Base-by-base conservation (phyloP, 2,329 filamentous ascomycete species). In the Colletotrichum higginsianum region DNA sequence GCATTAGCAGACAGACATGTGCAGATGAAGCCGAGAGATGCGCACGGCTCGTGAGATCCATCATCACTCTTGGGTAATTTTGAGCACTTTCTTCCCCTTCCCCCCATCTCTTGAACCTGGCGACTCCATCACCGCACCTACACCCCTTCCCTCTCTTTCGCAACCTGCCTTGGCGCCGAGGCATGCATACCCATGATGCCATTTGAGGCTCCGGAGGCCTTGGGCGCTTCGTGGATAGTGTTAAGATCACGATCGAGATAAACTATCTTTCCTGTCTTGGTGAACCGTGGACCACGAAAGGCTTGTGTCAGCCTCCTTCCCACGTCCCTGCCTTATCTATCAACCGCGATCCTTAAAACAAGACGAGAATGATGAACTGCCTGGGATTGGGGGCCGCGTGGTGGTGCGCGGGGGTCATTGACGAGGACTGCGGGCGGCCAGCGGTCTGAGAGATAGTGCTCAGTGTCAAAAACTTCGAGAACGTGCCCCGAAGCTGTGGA, bases 21-120 rank as follows among this genome's bases (percentile, higher is more conserved):
- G 67, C 57, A 62, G 42, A 71, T 61, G 67, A 71, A 57, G 57
- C 68, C 68, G 68, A 71, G 53, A 46, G 26, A 30, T 58, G 44
- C 68, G 64, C n/a, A 30, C 46, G 53, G 57, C 62, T 68, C 58
- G 64, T 68, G 46, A 63, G 26, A 63, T 46, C 53, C 44, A 21
- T 55, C 21, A 11, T 53, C 16, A 13, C 38, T 44, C 1, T n/a
- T 7, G 44, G 30, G 30, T 35, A n/a, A 38, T n/a, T 11, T 58
- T 50, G 30, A 35, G 50, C 21, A 23, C 50, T 15, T 23, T n/a
- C 7, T 35, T 35, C 30, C 30, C 30, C 30, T 30, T 30, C 30
- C 2, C 8, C 30, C 8, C 30, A 23, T 38, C 12, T 35, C 23
- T 38, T 18, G 42, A 18, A 4, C 30, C 21, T 50, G 12, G 46